Base-by-base conservation (phyloP, 192 early-diverging fungal genomes). In the Backusella liffmaniae region DNA sequence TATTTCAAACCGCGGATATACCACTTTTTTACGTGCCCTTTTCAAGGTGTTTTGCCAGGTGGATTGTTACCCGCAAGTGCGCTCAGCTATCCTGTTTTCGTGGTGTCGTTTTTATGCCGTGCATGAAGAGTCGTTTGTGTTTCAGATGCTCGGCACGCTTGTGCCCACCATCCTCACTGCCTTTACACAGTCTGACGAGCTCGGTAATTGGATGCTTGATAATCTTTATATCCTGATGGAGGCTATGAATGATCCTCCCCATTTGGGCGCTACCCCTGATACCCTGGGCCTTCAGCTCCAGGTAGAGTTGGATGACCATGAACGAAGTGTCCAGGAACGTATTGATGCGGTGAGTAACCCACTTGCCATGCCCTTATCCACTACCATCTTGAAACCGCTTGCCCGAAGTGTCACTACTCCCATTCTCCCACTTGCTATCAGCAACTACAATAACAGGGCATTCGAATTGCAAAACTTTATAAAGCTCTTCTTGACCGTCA, bases 21-120 rank as follows among this genome's bases (percentile, higher is more conserved):
- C 74, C 0, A 77, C 87, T 1, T 83, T 90, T 36, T 79, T 88
- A 30, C 84, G 86, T 9, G 80, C 87, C 3, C 53, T 90, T 5
- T 90, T 90, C 76, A 88, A 88, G 72, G 83, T 86, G 1, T 90
- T 84, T 75, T 88, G 87, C 42, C 83, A 88, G 56, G 80, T 83
- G 9, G 77, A 79, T 41, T 70, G 74, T 1, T 81, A 69, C 51
- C 72, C 53, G 0, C 77, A 80, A 4, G 75, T 87, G 26, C 75
- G 82, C 8, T 80, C 82, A 4, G 85, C 88, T 0, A 85, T 90
- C 46, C 80, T 77, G 18, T 85, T 81, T 44, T 76, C 84, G 0
- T 88, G 83, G 81, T 83, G 80, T 49, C 81, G 84, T 29, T 90
- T 90, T 18, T 88, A 84, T 65, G 73, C 79, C 26, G 73, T 88